Conservation (phyloP, 2,329 filamentous ascomycete genomes). For the Aspergillus clavatus region DNA sequence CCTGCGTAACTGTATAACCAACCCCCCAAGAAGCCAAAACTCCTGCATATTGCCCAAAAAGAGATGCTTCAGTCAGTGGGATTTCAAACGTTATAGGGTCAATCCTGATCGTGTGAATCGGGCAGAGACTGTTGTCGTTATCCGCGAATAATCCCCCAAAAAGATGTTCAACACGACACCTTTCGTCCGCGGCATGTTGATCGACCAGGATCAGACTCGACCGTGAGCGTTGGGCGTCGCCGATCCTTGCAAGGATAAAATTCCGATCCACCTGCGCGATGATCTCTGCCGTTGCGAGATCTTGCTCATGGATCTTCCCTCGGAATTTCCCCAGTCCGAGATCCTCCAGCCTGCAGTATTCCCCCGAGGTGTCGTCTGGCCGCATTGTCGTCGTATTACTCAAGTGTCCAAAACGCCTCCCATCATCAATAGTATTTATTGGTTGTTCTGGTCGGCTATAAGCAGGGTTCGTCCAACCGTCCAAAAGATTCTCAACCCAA, state of each 20-base stretch:
- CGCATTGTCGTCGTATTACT: slow-evolving; percentile 11
- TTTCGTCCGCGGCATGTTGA: slow-evolving; percentile 92
- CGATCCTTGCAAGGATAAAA: slow-evolving; percentile 70
- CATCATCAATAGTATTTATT: slow-evolving; percentile 37
- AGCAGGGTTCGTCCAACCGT: slow-evolving; percentile 69
- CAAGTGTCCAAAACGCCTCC: slow-evolving; percentile 10
- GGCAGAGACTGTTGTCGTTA: not conserved
- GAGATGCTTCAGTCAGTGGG: slow-evolving; percentile 52
- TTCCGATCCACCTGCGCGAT: slow-evolving; percentile 84
- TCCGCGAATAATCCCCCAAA: slow-evolving; percentile 52
- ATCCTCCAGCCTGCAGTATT: slow-evolving; percentile 18
- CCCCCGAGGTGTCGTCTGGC: slow-evolving; percentile 18
- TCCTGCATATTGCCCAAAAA: slow-evolving; percentile 51
- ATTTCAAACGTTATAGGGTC: slow-evolving; percentile 61
- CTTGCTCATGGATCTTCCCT: slow-evolving; percentile 55
- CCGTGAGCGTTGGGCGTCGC: not conserved
- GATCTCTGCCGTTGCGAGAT: slow-evolving; percentile 57
- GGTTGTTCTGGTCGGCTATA: slow-evolving; percentile 53
- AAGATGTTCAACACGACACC: slow-evolving; percentile 71
- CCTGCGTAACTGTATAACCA: slow-evolving; percentile 48
- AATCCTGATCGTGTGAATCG: slow-evolving; percentile 23
- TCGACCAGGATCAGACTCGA: slow-evolving; percentile 69
- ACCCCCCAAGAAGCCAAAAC: slow-evolving; percentile 74
- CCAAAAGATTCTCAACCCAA: slow-evolving; percentile 60
- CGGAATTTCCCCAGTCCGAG: slow-evolving; percentile 26